phyloP scores from a whole-genome alignment of 1,284 basidiomycete species.

The Moesziomyces sp. region DNA sequence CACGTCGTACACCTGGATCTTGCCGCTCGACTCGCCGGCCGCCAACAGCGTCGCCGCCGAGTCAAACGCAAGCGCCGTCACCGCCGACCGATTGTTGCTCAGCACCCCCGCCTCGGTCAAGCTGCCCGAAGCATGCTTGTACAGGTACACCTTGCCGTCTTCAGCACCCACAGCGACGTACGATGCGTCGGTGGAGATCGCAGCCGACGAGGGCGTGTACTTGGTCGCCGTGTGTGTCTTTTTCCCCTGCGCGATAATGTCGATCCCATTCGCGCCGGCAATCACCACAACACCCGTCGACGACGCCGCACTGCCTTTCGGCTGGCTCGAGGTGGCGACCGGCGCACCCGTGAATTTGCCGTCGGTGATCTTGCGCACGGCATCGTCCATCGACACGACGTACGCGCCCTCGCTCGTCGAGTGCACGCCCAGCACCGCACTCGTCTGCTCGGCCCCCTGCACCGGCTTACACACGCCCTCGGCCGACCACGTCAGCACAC shows the following conservation, averaged over 20 bases:
- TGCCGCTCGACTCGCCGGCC: constrained; percentile 76
- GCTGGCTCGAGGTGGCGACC: constrained; percentile 74
- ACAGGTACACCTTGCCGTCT: constrained; percentile 58
- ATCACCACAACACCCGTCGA: constrained; percentile 73
- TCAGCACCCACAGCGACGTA: constrained; percentile 79
- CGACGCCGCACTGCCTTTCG: constrained; percentile 70
- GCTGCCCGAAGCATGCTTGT: constrained; percentile 15
- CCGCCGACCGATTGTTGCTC: constrained; percentile 72
- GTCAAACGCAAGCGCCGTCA: constrained; percentile 84
- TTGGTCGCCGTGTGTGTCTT: constrained; percentile 39
- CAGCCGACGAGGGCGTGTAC: constrained; percentile 68
- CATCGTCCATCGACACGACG: constrained; percentile 55
- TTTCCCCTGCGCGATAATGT: constrained; percentile 69
- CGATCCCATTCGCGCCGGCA: constrained; percentile 76
- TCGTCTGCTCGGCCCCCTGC: constrained; percentile 76
- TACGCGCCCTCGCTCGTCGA: constrained; percentile 25
- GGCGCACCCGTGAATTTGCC: constrained; percentile 26
- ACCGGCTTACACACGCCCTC: constrained; percentile 68
- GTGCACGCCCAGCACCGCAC: constrained; percentile 76
- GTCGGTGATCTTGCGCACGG: constrained; percentile 34
- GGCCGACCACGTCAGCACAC: constrained; percentile 75
- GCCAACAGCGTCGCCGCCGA: constrained; percentile 80
- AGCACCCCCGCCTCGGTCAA: constrained; percentile 69
- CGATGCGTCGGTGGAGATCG: constrained; percentile 70
- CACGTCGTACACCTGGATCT: constrained; percentile 81